Conservation (phyloP, 164 flowering plant species). For the Berberis vulgaris region DNA sequence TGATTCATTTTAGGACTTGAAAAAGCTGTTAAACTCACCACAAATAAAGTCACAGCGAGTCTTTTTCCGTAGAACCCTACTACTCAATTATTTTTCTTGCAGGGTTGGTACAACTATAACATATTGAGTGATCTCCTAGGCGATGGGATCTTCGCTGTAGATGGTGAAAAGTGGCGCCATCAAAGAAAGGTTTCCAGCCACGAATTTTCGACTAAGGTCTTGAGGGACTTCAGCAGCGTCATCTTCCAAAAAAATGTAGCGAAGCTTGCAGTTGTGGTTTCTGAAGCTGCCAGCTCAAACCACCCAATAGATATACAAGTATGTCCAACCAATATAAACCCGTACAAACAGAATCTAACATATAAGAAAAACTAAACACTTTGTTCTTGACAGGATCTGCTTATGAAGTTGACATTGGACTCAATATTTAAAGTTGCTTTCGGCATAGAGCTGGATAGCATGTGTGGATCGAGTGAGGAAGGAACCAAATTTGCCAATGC, state of each 20-base stretch:
- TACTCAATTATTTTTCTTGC: background rate
- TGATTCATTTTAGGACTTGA: too few relatives aligned
- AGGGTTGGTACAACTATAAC: slow-evolving; percentile 35
- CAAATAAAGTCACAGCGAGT: too few relatives aligned
- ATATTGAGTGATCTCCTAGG: slow-evolving; percentile 39
- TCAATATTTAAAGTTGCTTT: slow-evolving; percentile 70
- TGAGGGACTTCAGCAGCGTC: slow-evolving; percentile 47
- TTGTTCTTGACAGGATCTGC: slow-evolving; percentile 37
- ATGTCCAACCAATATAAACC: slow-evolving; percentile 1
- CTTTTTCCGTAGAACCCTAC: too few relatives aligned
- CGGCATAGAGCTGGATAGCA: slow-evolving; percentile 55
- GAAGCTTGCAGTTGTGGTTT: slow-evolving; percentile 32
- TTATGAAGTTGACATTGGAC: slow-evolving; percentile 65
- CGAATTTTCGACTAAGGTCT: slow-evolving; percentile 47
- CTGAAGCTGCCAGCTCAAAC: slow-evolving; percentile 29
- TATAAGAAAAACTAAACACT: background rate
- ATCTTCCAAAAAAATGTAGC: slow-evolving; percentile 35
- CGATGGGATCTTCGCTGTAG: slow-evolving; percentile 64
- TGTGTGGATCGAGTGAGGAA: slow-evolving; percentile 51
- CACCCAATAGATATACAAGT: slow-evolving; percentile 43
- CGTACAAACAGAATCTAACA: background rate
- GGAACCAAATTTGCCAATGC: slow-evolving; percentile 32
- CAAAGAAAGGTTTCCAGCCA: slow-evolving; percentile 52
- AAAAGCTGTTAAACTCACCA: too few relatives aligned
- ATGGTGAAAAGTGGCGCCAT: slow-evolving; percentile 57